Evolutionary conservation across 768 basidiomycete species (phyloP), one percentile per base, ranked within the genome.

Genomic region (Gyrodon lividus): DNA sequence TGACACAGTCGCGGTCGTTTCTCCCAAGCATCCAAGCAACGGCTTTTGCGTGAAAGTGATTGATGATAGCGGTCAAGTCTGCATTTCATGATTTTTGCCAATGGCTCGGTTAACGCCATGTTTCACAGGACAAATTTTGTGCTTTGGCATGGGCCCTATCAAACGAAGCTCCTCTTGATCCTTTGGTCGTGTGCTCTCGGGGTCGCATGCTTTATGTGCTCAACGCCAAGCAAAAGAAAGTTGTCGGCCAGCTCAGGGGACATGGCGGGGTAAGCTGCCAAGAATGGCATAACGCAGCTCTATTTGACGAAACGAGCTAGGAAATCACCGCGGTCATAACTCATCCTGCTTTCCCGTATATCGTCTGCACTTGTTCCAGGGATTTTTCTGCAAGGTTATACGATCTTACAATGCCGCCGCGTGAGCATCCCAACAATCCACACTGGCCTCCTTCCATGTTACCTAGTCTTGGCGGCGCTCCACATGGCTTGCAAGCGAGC

Each of bases 381-480:
- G 89, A 92, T 64, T 80, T 80, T 58, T 80, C 87, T 0, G 76
- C 82, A 5, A 74, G 89, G 24, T 77, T 92, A 43, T 90, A 89
- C 50, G 81, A 89, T 60, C 73, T 90, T 4, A 70, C 70, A 16
- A 52, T 64, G 42, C 62, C 65, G 13, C 65, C 70, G 3, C 55
- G 69, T 33, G 52, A 71, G 26, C 46, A 28, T 22, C 72, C 74
- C 2, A 69, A 71, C 34, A 86, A 90, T 58, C 81, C 81, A 6
- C 74, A 64, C 56, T 88, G 84, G 86, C 77, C 78, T 3, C 74
- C 84, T 5, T 70, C 70, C 28, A 70, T 53, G 8, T 51, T 58
- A 10, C 77, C 76, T 3, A 85, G 83, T 59, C 70, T 72, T 8
- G 86, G 82, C 9, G 86, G 88, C 19, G 78, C 86, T 26, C 79